These are phyloP conservation scores for Yamadazyma sp. DNA, from an alignment of 805 yeast species.

Conservation along the genomic window DNA sequence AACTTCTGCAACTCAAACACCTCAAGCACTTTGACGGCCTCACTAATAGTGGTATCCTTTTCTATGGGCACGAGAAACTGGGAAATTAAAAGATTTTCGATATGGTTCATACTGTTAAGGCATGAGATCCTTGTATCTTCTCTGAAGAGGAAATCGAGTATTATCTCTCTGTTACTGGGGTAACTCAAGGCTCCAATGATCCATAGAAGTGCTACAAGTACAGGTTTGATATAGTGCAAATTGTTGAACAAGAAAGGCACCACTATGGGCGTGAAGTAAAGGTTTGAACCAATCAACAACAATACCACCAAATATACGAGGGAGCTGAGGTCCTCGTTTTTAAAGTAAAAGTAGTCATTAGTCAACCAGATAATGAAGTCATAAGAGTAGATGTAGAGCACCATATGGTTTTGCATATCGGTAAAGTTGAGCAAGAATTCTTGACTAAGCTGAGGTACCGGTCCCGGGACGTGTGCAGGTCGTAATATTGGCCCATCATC, in stretches of 20 bases:
- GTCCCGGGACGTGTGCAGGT: constrained; percentile 55
- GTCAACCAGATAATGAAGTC: constrained; percentile 54
- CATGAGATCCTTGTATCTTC: constrained; percentile 63
- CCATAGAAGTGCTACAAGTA: constrained; percentile 52
- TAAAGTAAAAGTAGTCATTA: constrained; percentile 59
- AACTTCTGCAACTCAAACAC: constrained; percentile 66
- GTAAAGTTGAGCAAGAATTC: constrained; percentile 79
- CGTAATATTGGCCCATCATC: constrained; percentile 49
- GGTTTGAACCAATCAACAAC: constrained; percentile 19
- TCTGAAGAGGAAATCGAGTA: constrained; percentile 51
- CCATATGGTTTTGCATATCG: constrained; percentile 81
- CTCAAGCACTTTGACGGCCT: constrained; percentile 49
- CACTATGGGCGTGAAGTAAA: constrained; percentile 28
- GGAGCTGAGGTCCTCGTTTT: constrained; percentile 59
- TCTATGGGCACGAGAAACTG: constrained; percentile 13
- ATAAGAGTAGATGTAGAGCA: constrained; percentile 59
- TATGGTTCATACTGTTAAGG: constrained; percentile 46
- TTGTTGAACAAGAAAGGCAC: constrained; percentile 30
- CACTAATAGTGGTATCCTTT: constrained; percentile 14
- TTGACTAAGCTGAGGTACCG: constrained; percentile 74
- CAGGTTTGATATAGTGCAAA: constrained; percentile 27
- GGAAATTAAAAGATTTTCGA: constrained; percentile 41
- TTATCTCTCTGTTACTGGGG: constrained; percentile 50
- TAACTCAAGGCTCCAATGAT: constrained; percentile 39
- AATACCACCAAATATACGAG: constrained; percentile 46